phyloP scores from a whole-genome alignment of 2,329 filamentous ascomycete genomes.

The Aspergillus aculeatinus region DNA sequence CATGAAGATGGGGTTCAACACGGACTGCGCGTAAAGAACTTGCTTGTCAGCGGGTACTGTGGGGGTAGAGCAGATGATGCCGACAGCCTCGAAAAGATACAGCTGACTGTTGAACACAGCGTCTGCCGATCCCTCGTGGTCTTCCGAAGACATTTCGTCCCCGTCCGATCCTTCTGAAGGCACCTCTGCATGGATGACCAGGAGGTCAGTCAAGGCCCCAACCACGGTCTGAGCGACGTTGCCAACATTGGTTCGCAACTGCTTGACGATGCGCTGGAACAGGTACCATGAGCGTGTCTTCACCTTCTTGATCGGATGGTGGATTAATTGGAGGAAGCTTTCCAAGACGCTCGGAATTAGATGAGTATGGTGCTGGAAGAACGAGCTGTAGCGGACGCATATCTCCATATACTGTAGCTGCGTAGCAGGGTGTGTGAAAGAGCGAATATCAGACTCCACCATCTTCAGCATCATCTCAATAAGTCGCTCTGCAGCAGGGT shows the following conservation, averaged over 20 bases:
- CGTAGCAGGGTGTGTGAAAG: conserved; percentile 84
- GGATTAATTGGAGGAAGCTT: conserved; percentile 85
- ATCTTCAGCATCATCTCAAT: conserved; percentile 93
- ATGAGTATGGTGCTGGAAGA: conserved; percentile 81
- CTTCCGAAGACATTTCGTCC: conserved; percentile 93
- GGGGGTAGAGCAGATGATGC: conserved; percentile 80
- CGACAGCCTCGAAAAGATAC: conserved; percentile 91
- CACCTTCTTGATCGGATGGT: conserved; percentile 83
- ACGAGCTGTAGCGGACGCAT: conserved; percentile 86
- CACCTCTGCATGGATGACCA: conserved; percentile 87
- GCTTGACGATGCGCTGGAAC: conserved; percentile 88
- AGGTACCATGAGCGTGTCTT: conserved; percentile 94
- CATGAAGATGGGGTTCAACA: conserved; percentile 85
- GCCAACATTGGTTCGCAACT: conserved; percentile 77
- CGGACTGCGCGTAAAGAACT: conserved; percentile 78
- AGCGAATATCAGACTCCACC: conserved; percentile 89
- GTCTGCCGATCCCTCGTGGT: conserved; percentile 86
- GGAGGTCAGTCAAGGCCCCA: conserved; percentile 80
- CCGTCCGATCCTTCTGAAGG: conserved; percentile 72
- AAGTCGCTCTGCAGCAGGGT: conserved; percentile 74
- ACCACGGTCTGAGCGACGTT: conserved; percentile 91
- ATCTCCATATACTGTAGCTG: conserved; percentile 98
- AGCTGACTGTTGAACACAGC: conserved; percentile 88
- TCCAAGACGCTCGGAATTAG: conserved; percentile 85
- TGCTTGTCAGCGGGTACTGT: conserved; percentile 80